phyloP scores from a whole-genome alignment of 768 basidiomycete species.

The Postia placenta region DNA sequence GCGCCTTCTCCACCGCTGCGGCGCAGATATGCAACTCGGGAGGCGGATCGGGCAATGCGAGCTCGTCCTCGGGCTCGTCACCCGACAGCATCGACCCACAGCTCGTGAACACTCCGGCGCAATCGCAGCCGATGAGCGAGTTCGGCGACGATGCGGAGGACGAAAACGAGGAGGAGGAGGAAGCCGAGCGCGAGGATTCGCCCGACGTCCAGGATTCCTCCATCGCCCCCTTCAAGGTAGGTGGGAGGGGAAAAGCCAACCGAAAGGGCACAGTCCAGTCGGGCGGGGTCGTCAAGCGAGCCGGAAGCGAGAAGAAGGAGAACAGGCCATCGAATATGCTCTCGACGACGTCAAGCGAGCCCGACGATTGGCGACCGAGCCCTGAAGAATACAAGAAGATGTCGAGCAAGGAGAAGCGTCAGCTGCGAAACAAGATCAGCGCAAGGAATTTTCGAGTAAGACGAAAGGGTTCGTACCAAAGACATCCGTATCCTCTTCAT shows the following conservation, averaged over 20 bases:
- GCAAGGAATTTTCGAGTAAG: constrained; percentile 94
- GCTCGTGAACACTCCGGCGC: constrained; percentile 61
- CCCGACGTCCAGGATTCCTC: constrained; percentile 28
- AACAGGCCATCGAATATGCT: constrained; percentile 19
- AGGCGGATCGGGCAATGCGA: constrained; percentile 13
- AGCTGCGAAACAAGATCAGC: constrained; percentile 94
- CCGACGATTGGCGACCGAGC: constrained; percentile 79
- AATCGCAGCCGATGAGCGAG: constrained; percentile 35
- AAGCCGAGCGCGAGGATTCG: constrained; percentile 24
- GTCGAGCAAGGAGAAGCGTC: constrained; percentile 92
- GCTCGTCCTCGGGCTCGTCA: constrained; percentile 16
- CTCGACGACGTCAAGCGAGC: constrained; percentile 27
- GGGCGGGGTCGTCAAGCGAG: constrained; percentile 67
- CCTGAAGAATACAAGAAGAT: constrained; percentile 96
- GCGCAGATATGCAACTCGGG: constrained; percentile 20
- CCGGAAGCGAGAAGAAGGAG: constrained; percentile 31
- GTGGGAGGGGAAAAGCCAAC: constrained; percentile 31
- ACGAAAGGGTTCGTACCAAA: constrained; percentile 70
- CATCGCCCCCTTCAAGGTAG: constrained; percentile 49
- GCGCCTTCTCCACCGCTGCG: constrained; percentile 23
- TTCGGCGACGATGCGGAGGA: constrained; percentile 30
- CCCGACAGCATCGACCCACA: constrained; percentile 63
- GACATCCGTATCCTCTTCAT: not conserved
- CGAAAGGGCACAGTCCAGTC: constrained; percentile 62
- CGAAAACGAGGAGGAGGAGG: constrained; percentile 24